A percentile compares a stretch with the other conserved stretches of the same genome.
Evolutionary conservation across 805 yeast species (phyloP).

Genomic region (Starmerella powellii): DNA sequence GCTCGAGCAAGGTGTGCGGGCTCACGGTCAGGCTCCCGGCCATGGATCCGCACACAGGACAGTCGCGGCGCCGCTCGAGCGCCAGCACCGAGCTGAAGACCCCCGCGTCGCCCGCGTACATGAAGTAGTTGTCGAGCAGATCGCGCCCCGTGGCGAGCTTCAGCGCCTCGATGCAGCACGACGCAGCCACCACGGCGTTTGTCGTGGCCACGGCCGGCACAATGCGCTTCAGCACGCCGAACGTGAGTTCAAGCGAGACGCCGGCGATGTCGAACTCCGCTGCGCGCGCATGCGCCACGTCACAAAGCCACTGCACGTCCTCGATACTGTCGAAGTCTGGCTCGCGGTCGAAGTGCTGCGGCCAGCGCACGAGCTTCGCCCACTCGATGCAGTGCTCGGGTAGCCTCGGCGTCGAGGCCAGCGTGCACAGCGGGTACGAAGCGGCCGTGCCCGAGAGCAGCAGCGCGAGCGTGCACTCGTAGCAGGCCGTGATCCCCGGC

Average conservation of each 20-base stretch:
- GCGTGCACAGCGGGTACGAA: constrained; percentile 83
- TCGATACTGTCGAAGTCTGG: constrained; percentile 60
- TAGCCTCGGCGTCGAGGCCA: constrained; percentile 84
- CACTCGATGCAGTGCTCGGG: constrained; percentile 94
- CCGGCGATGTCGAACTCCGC: constrained; percentile 50
- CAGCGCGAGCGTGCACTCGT: constrained; percentile 78
- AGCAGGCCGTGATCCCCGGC: constrained; percentile 79
- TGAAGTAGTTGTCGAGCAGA: constrained; percentile 61
- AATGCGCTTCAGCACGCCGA: constrained; percentile 83
- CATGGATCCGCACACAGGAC: constrained; percentile 62
- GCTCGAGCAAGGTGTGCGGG: constrained; percentile 29
- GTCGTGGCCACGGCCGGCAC: constrained; percentile 93
- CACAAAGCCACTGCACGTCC: constrained; percentile 53
- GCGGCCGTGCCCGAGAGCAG: constrained; percentile 36
- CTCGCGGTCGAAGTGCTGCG: constrained; percentile 27
- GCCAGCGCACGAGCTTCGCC: constrained; percentile 72
- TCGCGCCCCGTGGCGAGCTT: constrained; percentile 67
- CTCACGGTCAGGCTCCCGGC: constrained; percentile 19
- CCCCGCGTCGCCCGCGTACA: constrained; percentile 74
- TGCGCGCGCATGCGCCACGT: constrained; percentile 49
- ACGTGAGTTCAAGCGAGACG: constrained; percentile 55
- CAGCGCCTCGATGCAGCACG: constrained; percentile 76
- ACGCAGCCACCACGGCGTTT: constrained; percentile 81
- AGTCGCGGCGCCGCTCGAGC: constrained; percentile 46
- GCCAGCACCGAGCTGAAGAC: constrained; percentile 62